Evolutionary conservation across 805 yeast genomes (phyloP).

Genomic region (Candida succiphila): DNA sequence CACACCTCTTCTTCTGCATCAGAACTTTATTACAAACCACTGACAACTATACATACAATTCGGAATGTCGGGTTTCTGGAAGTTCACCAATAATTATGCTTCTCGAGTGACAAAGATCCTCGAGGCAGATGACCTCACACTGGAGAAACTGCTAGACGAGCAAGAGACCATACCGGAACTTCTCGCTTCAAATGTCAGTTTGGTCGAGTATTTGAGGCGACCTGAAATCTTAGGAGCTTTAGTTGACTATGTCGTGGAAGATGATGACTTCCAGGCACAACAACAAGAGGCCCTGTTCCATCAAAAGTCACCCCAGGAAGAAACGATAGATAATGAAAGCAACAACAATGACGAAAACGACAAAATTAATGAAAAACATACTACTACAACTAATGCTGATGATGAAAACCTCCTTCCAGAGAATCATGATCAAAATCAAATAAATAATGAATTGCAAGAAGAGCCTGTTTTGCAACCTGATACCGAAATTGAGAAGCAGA

Average conservation of each 20-base stretch:
- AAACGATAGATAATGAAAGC: slow-evolving; percentile 1
- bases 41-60: too few species aligned
- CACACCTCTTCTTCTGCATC: too few species aligned
- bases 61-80: slow-evolving; percentile 27
- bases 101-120: slow-evolving; percentile 46
- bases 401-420: slow-evolving; percentile 1
- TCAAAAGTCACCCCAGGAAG: slow-evolving; percentile 7
- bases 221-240: slow-evolving; percentile 64
- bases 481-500: slow-evolving; percentile 3
- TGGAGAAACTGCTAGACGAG: slow-evolving; percentile 62
- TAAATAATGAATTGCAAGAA: background rate
- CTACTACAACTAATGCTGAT: background rate
- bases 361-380: background rate
- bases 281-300: slow-evolving; percentile 9
- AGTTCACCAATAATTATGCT: slow-evolving; percentile 40
- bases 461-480: background rate
- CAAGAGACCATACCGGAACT: slow-evolving; percentile 67
- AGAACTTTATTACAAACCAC: too few species aligned
- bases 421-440: slow-evolving; percentile 6
- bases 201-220: slow-evolving; percentile 71
- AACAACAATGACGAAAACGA: slow-evolving; percentile 1
- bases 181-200: slow-evolving; percentile 59
- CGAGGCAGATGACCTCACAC: slow-evolving; percentile 33
- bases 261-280: slow-evolving; percentile 29
- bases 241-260: slow-evolving; percentile 54